Evolutionary conservation across 371 early-diverging fungal species (phyloP).

Genomic region (Rhizopus arrhizus): DNA sequence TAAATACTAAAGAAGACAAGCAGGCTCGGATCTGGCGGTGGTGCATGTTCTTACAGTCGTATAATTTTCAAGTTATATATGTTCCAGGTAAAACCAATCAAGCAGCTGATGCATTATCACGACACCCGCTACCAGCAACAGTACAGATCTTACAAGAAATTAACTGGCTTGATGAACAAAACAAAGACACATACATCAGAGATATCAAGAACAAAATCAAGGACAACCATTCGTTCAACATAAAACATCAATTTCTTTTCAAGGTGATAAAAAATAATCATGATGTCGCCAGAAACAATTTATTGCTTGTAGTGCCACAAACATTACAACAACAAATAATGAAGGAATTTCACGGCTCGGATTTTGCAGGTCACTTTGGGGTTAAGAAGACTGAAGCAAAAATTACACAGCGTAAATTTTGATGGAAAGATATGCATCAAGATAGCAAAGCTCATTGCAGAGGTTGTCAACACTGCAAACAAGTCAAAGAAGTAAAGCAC

Average conservation of each 20-base stretch:
- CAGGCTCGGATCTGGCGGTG: slow-evolving; percentile 2
- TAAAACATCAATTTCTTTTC: no score
- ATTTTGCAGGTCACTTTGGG: slow-evolving; percentile 8
- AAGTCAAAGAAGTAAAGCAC: slow-evolving; percentile 1
- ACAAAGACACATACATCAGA: no score
- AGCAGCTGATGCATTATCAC: slow-evolving; percentile 3
- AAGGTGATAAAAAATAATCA: no score
- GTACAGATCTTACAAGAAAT: no score
- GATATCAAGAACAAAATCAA: no score
- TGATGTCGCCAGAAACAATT: no score
- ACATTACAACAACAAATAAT: background rate
- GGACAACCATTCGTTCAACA: no score
- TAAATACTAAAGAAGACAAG: slow-evolving; percentile 7
- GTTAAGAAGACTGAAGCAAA: slow-evolving; percentile 1
- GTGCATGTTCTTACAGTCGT: slow-evolving; percentile 5
- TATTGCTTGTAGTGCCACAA: background rate
- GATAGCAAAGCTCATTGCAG: background rate
- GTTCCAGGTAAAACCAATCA: slow-evolving; percentile 6
- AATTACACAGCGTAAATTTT: slow-evolving; percentile 4
- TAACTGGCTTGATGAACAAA: no score
- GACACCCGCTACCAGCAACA: slow-evolving; percentile 9
- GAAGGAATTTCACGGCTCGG: background rate
- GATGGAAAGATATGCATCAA: background rate
- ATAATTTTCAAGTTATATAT: no score
- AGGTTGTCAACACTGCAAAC: slow-evolving; percentile 1